Percentiles rank a stretch among this genome's conserved stretches.
Evolutionary conservation across 2,329 filamentous ascomycete species (phyloP).

Genomic region (Aspergillus quadricinctus): DNA sequence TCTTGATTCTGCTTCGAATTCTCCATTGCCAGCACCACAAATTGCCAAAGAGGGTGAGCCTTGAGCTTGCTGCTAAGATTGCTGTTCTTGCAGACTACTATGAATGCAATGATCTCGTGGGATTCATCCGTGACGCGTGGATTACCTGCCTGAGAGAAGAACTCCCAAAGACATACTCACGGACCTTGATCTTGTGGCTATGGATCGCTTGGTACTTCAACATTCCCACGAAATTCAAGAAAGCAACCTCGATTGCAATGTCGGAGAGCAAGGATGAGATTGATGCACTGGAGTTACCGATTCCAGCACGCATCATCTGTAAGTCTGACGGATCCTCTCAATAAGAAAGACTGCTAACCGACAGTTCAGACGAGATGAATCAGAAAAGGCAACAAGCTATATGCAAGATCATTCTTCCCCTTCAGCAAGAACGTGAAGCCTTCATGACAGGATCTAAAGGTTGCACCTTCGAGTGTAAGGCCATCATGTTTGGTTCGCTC

Average conservation of each 20-base stretch:
- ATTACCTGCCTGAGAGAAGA: conserved; percentile 7
- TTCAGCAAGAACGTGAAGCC: conserved; percentile 9
- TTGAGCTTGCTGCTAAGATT: conserved; percentile 22
- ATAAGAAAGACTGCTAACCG: conserved; percentile 6
- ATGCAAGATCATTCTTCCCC: not conserved
- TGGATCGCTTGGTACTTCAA: conserved; percentile 17
- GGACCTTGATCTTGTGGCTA: conserved; percentile 6
- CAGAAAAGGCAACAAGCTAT: conserved; percentile 11
- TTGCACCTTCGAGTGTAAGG: conserved; percentile 20
- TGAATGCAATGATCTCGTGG: conserved; percentile 15
- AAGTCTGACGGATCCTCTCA: not conserved
- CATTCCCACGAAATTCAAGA: conserved; percentile 11
- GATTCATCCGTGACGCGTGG: conserved; percentile 14
- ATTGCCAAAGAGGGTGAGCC: conserved; percentile 9
- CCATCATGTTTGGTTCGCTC: conserved; percentile 22
- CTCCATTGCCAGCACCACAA: conserved; percentile 16
- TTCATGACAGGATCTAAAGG: conserved; percentile 10
- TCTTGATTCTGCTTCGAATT: conserved; percentile 19
- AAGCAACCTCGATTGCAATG: conserved; percentile 14
- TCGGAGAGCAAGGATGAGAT: conserved; percentile 12
- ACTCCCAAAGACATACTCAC: conserved; percentile 4
- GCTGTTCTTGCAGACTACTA: conserved; percentile 22
- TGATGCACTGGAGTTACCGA: conserved; percentile 15
- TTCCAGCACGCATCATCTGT: conserved; percentile 14
- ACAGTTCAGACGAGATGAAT: conserved; percentile 13